Evolutionary conservation across 768 basidiomycete species (phyloP), one percentile per base, ranked within the genome.

Genomic region (Hygrophorus pudorinus): DNA sequence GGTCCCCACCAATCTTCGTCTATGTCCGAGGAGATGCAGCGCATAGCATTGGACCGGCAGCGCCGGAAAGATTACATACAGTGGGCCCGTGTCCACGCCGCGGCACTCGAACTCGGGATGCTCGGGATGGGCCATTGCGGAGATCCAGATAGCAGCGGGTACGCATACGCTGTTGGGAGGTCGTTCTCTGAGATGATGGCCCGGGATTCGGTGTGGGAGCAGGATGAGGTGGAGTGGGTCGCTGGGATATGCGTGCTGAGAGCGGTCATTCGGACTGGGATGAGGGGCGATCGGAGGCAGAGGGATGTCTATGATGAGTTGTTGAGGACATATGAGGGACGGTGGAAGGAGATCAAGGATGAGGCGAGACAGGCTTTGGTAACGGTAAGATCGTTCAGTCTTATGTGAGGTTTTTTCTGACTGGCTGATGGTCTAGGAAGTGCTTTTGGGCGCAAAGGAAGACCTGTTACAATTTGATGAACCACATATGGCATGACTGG

Each of bases 271-370:
- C 62, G 78, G 45, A 73, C 72, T 13, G 70, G 67, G 0, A 65
- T 71, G 56, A 58, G 70, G 34, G 67, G 67, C n/a, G 67, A 71
- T 53, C 56, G 64, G 41, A 60, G 66, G 48, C 69, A 73, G 49
- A 62, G 72, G 48, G 65, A 71, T 33, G 70, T 76, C 46, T 79
- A 77, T 53, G 76, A 73, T 42, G 72, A 71, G 24, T 51, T 81
- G 16, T 43, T 80, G 55, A 63, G 68, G 33, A 71, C 66, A 5
- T 81, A 81, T 54, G 78, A 81, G 53, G 64, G 70, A n/a, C 60
- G 78, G 43, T 81, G 79, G 79, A 81, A 80, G 55, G 79, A 81
- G 56, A 80, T 81, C 48, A 77, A 76, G 55, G 79, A 81, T 51
- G 79, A 81, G 57, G 69, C 75, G 11, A 61, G 79, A 48, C 79